phyloP scores from a whole-genome alignment of 2,329 filamentous ascomycete genomes.

The Epichloe typhina region DNA sequence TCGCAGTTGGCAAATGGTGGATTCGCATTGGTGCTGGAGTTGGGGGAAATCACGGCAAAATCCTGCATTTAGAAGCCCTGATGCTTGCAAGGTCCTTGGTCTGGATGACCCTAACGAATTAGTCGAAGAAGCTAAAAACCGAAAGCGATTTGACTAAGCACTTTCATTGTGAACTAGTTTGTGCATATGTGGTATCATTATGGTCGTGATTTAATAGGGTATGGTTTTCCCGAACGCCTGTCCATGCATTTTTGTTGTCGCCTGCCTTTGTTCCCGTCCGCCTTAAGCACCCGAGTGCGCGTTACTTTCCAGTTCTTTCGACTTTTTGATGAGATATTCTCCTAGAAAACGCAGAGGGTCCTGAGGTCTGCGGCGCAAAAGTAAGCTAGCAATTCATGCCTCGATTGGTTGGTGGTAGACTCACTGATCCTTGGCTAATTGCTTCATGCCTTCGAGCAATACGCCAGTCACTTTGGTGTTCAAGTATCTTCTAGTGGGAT shows the following conservation, averaged over 20 bases:
- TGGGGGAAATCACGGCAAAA: constrained; percentile 27
- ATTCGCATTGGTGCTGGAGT: constrained; percentile 30
- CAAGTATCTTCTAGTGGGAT: constrained; percentile 55
- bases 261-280: not conserved
- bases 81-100: constrained; percentile 24
- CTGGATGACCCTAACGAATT: constrained; percentile 17
- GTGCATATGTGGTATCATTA: not conserved
- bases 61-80: constrained; percentile 30
- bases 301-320: constrained; percentile 46
- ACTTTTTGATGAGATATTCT: constrained; percentile 56
- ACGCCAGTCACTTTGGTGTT: constrained; percentile 57
- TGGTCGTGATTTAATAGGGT: not conserved
- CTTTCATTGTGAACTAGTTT: not conserved
- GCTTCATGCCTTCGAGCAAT: constrained; percentile 63
- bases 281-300: not conserved
- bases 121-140: constrained; percentile 19
- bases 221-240: constrained; percentile 5
- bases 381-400: not conserved
- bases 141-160: constrained; percentile 16
- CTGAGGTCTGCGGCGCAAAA: constrained; percentile 34
- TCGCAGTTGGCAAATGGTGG: constrained; percentile 11
- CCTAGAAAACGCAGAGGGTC: constrained; percentile 58
- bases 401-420: constrained; percentile 23
- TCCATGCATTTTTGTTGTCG: not conserved
- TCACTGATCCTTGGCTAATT: constrained; percentile 56